These are phyloP conservation scores for Nitzschia inconspicua DNA, from an alignment of 108 stramenopile genomes.

Conservation along the genomic window DNA sequence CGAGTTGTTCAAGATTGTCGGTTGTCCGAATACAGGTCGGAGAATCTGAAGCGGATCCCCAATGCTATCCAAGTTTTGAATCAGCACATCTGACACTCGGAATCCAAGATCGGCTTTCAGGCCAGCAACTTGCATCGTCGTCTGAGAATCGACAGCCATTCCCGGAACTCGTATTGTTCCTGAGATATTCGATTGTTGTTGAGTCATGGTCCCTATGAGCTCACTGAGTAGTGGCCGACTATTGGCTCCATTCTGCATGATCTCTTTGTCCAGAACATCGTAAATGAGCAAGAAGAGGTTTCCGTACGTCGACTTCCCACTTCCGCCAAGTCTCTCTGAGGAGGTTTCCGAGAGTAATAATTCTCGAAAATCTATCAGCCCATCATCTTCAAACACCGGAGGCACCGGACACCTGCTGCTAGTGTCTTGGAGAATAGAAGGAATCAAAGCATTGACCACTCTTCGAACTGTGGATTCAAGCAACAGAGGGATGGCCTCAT, in stretches of 20 bases:
- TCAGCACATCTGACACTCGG: conserved; percentile 37
- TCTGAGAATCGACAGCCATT: conserved; percentile 23
- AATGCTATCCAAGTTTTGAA: conserved; percentile 56
- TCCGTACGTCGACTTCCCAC: conserved; percentile 47
- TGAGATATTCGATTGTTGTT: conserved; percentile 31
- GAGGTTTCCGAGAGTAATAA: conserved; percentile 31
- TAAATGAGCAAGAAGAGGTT: conserved; percentile 36
- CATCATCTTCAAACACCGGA: conserved; percentile 1
- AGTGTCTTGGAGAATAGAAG: neutral
- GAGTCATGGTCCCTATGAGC: conserved; percentile 30
- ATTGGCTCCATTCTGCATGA: conserved; percentile 23
- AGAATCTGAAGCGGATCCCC: conserved; percentile 51
- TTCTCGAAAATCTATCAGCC: conserved; percentile 56
- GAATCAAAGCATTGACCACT: conserved; percentile 11
- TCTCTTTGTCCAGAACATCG: conserved; percentile 26
- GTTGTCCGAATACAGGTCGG: conserved; percentile 29
- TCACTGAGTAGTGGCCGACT: conserved; percentile 44
- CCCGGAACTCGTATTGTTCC: conserved; percentile 44
- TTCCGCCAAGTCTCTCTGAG: conserved; percentile 19
- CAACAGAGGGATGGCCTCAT: conserved; percentile 16
- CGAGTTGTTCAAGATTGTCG: conserved; percentile 40
- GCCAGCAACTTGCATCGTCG: conserved; percentile 38
- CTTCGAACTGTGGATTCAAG: conserved; percentile 12
- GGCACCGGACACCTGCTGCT: neutral
- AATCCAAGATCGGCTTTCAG: conserved; percentile 34